phyloP scores from a whole-genome alignment of 495 filamentous ascomycete genomes.

The Neurospora africana region DNA sequence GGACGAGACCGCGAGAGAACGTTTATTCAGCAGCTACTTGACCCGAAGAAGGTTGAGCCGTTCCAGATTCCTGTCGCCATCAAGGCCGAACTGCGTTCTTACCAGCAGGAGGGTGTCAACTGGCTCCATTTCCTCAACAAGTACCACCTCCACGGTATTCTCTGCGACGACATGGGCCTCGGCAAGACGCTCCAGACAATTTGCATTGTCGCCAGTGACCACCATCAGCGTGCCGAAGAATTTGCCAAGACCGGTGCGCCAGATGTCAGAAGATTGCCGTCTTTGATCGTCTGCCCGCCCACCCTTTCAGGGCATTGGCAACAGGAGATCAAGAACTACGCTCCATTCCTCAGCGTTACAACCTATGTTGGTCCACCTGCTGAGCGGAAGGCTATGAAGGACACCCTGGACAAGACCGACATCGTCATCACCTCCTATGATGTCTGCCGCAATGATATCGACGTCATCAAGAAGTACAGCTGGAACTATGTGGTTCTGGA shows the following conservation, averaged over 20 bases:
- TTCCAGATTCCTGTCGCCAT: conserved; percentile 92
- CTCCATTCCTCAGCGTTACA: conserved; percentile 80
- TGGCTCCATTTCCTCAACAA: conserved; percentile 98
- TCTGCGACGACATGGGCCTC: conserved; percentile 98
- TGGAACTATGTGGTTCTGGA: conserved; percentile 98
- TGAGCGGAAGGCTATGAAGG: conserved; percentile 60
- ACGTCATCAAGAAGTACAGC: conserved; percentile 66
- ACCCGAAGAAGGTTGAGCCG: conserved; percentile 87
- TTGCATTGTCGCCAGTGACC: conserved; percentile 95
- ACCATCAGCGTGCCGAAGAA: conserved; percentile 85
- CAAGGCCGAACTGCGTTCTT: conserved; percentile 88
- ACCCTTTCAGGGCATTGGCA: conserved; percentile 99
- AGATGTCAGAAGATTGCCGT: conserved; percentile 73
- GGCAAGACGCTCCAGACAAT: conserved; percentile 96
- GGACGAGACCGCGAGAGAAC: conserved; percentile 88
- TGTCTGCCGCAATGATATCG: conserved; percentile 87
- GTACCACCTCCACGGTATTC: conserved; percentile 93
- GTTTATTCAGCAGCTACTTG: conserved; percentile 93
- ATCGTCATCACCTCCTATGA: conserved; percentile 97
- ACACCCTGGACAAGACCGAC: conserved; percentile 62
- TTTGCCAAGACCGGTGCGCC: conserved; percentile 65
- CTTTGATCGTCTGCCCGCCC: conserved; percentile 89
- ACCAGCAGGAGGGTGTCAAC: conserved; percentile 98
- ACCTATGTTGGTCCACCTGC: conserved; percentile 83
- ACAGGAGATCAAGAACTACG: conserved; percentile 89